Conservation (phyloP, 192 early-diverging fungal species). For the Gaertneriomyces semiglobifer region DNA sequence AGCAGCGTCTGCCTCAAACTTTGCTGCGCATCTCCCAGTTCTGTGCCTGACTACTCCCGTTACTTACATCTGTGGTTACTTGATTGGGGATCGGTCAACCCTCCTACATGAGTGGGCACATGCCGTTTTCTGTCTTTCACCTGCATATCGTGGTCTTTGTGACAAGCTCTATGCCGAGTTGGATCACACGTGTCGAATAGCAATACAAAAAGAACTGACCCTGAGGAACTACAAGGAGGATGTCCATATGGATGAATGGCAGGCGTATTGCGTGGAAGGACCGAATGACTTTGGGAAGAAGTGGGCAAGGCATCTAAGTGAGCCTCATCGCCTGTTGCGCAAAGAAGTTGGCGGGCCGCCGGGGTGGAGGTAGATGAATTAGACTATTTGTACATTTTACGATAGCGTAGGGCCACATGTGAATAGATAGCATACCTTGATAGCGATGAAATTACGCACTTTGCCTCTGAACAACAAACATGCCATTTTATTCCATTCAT, state of each 20-base stretch:
- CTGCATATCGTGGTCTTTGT: conserved; percentile 27
- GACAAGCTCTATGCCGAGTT: conserved; percentile 18
- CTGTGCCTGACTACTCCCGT: background rate
- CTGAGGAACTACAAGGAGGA: conserved; percentile 40
- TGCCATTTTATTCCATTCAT: no score
- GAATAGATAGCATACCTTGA: no score
- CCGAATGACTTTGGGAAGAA: conserved; percentile 49
- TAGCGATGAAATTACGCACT: no score
- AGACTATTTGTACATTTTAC: no score
- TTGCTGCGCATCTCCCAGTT: background rate
- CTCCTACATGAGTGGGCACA: conserved; percentile 56
- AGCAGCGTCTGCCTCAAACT: background rate
- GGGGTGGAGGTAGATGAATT: background rate
- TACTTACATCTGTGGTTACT: conserved; percentile 41
- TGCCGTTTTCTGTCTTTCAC: conserved; percentile 32
- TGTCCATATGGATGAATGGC: conserved; percentile 51
- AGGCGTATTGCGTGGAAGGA: conserved; percentile 51
- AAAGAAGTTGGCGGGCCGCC: conserved; percentile 19
- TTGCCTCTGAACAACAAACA: no score
- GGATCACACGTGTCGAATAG: conserved; percentile 7
- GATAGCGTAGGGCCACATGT: no score
- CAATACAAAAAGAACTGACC: conserved; percentile 40
- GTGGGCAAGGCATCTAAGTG: conserved; percentile 21
- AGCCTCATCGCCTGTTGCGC: conserved; percentile 24
- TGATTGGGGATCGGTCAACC: conserved; percentile 36